Percentiles rank a stretch among this genome's conserved stretches.
Evolutionary conservation across 352 stramenopile species (phyloP).

Genomic region (Hyaloperonospora brassicae): DNA sequence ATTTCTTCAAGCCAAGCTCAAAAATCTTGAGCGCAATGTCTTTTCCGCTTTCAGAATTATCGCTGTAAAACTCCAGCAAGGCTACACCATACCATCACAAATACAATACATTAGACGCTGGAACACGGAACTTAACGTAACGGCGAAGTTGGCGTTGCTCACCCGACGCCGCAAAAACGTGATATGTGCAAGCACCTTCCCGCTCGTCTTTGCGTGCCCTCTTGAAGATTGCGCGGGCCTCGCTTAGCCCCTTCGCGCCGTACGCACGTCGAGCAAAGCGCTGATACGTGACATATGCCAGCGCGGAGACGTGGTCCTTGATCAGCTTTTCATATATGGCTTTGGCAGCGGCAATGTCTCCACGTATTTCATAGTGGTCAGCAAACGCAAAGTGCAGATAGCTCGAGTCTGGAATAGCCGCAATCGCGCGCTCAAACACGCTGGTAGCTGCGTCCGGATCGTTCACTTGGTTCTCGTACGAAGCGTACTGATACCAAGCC

Average conservation of each 20-base stretch:
- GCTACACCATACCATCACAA: conserved; percentile 26
- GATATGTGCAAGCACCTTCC: conserved; percentile 72
- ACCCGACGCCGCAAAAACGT: conserved; percentile 80
- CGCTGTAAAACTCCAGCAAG: conserved; percentile 80
- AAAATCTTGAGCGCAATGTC: conserved; percentile 87
- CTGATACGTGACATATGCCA: conserved; percentile 81
- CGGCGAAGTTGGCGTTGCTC: conserved; percentile 1
- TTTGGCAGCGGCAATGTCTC: conserved; percentile 53
- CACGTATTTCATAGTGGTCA: conserved; percentile 73
- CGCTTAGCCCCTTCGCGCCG: conserved; percentile 61
- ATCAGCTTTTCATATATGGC: conserved; percentile 77
- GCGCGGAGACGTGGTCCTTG: conserved; percentile 60
- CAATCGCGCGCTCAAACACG: conserved; percentile 67
- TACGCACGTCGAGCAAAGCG: conserved; percentile 74
- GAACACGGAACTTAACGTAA: neutral
- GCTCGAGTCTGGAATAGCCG: conserved; percentile 76
- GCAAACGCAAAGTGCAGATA: conserved; percentile 72
- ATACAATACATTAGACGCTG: conserved; percentile 4
- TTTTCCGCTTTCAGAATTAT: conserved; percentile 71
- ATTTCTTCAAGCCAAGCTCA: conserved; percentile 83
- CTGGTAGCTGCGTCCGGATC: conserved; percentile 55
- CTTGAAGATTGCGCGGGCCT: conserved; percentile 78
- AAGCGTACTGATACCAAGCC: conserved; percentile 80
- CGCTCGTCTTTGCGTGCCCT: conserved; percentile 73
- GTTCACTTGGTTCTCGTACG: conserved; percentile 70